Conservation (phyloP, 257 asterid species). For the Anisodus tanguticus region DNA sequence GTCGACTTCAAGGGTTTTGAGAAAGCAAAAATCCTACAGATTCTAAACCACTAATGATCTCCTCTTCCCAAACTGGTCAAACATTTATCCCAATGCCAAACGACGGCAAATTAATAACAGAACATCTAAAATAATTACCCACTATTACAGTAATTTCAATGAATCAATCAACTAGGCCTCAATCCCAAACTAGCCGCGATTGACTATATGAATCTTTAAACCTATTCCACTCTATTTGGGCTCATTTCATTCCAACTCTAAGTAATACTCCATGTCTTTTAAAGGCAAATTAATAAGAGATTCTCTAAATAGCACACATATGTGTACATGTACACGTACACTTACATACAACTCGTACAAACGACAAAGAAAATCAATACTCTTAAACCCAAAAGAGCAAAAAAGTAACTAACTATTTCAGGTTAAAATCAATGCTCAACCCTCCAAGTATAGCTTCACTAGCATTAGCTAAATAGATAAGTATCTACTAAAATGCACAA, state of each 20-base stretch:
- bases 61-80: background rate
- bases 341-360: slow-evolving; percentile 3
- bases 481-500: slow-evolving; percentile 18
- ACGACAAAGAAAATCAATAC: background rate
- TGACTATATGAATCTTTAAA: background rate
- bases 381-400: background rate
- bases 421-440: slow-evolving; percentile 6
- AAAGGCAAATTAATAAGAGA: background rate
- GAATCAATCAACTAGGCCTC: background rate
- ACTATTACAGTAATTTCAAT: background rate
- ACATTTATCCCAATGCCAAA: background rate
- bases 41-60: background rate
- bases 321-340: background rate
- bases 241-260: background rate
- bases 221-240: background rate
- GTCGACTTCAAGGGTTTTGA: background rate
- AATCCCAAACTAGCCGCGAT: background rate
- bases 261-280: background rate
- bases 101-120: background rate
- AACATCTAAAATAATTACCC: background rate
- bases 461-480: background rate
- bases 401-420: background rate
- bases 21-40: background rate
- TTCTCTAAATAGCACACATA: background rate
- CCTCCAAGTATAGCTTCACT: slow-evolving; percentile 12